Evolutionary conservation across 345 rosid species (phyloP).

Genomic region (Brassica incana): DNA sequence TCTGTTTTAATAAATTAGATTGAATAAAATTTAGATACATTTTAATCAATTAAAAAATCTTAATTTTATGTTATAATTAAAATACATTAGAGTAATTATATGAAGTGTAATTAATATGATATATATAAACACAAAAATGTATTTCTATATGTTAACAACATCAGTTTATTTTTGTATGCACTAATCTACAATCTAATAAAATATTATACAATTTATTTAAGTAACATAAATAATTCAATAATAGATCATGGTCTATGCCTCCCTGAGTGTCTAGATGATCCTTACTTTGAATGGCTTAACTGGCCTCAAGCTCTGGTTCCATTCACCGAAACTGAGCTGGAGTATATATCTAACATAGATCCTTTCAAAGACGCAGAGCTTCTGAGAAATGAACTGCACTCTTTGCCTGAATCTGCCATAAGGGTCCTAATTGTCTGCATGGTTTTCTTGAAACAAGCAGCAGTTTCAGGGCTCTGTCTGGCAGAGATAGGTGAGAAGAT

Average conservation of each 20-base stretch:
- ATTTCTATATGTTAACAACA: no score
- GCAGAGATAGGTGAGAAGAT: slow-evolving; percentile 81
- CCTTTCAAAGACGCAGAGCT: slow-evolving; percentile 69
- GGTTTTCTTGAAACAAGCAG: slow-evolving; percentile 65
- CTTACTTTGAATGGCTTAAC: slow-evolving; percentile 87
- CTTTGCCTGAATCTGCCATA: slow-evolving; percentile 62
- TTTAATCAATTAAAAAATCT: no score
- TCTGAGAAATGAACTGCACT: slow-evolving; percentile 56
- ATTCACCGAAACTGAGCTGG: slow-evolving; percentile 55
- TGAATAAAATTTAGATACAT: no score
- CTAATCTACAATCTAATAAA: no score
- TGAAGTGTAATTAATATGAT: no score
- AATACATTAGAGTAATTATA: no score
- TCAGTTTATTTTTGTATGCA: no score
- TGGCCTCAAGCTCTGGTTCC: slow-evolving; percentile 91
- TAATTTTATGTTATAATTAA: no score
- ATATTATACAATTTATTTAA: no score
- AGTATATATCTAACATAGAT: slow-evolving; percentile 68
- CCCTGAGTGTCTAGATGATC: slow-evolving; percentile 83
- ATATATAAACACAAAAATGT: no score
- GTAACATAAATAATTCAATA: no score
- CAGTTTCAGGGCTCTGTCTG: slow-evolving; percentile 67
- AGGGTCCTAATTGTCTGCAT: slow-evolving; percentile 69
- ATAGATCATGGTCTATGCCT: slow-evolving; percentile 41
- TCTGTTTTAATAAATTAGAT: no score